Percentiles rank a stretch among this genome's conserved stretches.
phyloP scores from a whole-genome alignment of 495 filamentous ascomycete species.

The Penicillium cinerascens region DNA sequence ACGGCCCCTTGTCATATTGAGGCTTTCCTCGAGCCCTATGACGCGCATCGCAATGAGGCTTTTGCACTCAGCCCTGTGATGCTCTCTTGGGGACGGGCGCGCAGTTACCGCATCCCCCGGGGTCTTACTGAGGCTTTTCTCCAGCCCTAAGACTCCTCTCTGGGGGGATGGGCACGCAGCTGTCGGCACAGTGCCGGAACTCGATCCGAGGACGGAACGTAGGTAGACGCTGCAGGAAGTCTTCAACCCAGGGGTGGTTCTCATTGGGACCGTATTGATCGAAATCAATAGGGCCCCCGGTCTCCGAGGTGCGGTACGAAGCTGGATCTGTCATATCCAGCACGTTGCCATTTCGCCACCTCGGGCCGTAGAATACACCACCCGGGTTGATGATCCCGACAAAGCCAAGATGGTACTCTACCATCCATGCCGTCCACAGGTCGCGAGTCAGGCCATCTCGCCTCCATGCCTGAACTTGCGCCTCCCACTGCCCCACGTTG shows the following conservation, averaged over 20 bases:
- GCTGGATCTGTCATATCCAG: neutral
- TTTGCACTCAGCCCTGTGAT: too few relatives aligned
- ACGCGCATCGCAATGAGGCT: too few relatives aligned
- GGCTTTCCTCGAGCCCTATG: too few relatives aligned
- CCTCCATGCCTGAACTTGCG: neutral
- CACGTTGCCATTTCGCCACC: too few relatives aligned
- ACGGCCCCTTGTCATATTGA: too few relatives aligned
- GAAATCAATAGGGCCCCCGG: neutral
- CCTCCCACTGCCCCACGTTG: neutral
- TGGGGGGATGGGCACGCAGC: neutral
- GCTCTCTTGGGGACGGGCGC: too few relatives aligned
- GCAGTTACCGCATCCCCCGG: too few relatives aligned
- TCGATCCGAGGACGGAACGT: neutral
- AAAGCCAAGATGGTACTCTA: neutral
- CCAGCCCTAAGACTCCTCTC: neutral
- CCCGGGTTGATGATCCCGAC: neutral
- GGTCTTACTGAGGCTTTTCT: too few relatives aligned
- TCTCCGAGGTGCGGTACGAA: neutral
- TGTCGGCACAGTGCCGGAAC: neutral
- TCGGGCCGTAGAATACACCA: neutral
- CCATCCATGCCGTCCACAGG: neutral
- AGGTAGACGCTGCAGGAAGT: neutral
- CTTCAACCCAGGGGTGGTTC: neutral
- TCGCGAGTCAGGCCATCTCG: neutral
- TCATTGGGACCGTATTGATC: neutral